Evolutionary conservation across 345 rosid genomes (phyloP).

Genomic region (Bretschneidera sinensis): DNA sequence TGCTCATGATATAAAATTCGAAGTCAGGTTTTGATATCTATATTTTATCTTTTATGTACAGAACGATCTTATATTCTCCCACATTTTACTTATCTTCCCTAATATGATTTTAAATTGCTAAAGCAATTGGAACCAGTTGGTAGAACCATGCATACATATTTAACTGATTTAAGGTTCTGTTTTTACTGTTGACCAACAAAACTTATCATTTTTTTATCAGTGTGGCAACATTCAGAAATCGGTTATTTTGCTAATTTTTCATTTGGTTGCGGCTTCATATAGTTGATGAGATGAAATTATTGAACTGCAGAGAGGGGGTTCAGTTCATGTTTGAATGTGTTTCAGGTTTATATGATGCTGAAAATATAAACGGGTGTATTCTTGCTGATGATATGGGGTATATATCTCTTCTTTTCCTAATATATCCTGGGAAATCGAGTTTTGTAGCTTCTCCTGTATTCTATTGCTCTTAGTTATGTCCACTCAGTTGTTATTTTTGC

Average conservation of each 20-base stretch:
- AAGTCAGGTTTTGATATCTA: not conserved
- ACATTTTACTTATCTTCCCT: not conserved
- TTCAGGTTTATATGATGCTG: conserved; percentile 56
- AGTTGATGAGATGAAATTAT: conserved; percentile 14
- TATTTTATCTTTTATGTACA: not conserved
- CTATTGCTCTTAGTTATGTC: not conserved
- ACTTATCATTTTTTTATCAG: not conserved
- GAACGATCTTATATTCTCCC: not conserved
- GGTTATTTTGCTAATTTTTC: not conserved
- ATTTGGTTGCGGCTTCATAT: conserved; percentile 13
- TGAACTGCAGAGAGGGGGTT: conserved; percentile 88
- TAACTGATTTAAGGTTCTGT: not conserved
- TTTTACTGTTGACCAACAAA: not conserved
- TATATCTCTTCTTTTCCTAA: conserved; percentile 20
- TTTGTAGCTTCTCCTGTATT: not conserved
- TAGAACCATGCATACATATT: conserved; percentile 3
- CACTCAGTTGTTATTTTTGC: conserved; percentile 13
- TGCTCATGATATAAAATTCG: conserved; percentile 11
- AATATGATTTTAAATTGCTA: not conserved
- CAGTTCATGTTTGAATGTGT: conserved; percentile 98
- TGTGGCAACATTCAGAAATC: not conserved
- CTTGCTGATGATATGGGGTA: conserved; percentile 99
- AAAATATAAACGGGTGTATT: conserved; percentile 81
- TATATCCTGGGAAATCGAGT: not conserved
- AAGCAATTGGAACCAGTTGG: not conserved